Percentiles rank a stretch among this genome's conserved stretches.
phyloP scores from a whole-genome alignment of 345 rosid genomes.

The Nephelium lappaceum region DNA sequence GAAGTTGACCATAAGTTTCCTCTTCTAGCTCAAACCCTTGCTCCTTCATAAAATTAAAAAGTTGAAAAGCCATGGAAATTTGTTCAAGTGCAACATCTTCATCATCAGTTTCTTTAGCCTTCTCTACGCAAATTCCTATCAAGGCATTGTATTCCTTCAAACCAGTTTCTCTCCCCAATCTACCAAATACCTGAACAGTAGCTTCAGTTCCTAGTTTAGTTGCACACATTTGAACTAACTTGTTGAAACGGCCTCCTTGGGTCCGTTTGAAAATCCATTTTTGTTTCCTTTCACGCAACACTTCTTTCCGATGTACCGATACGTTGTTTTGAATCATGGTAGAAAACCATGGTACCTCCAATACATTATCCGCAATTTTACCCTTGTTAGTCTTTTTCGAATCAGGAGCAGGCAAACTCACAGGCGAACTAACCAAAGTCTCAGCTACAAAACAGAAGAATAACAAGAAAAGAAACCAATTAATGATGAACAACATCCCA shows the following conservation, averaged over 20 bases:
- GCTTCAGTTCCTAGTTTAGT: slow-evolving; percentile 56
- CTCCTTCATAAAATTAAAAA: slow-evolving; percentile 63
- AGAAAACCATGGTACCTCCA: slow-evolving; percentile 49
- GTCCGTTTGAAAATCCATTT: slow-evolving; percentile 46
- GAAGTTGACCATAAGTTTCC: slow-evolving; percentile 63
- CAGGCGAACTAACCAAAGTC: neutral
- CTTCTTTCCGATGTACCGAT: slow-evolving; percentile 43
- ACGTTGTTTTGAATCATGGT: slow-evolving; percentile 17
- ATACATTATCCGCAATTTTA: slow-evolving; percentile 9
- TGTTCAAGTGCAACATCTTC: slow-evolving; percentile 46
- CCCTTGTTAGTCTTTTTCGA: neutral
- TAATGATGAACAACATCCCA: neutral
- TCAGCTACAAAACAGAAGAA: slow-evolving; percentile 23
- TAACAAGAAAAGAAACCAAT: neutral
- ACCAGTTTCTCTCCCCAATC: slow-evolving; percentile 66
- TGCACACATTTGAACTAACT: slow-evolving; percentile 40
- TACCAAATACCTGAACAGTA: slow-evolving; percentile 44
- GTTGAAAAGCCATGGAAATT: slow-evolving; percentile 43
- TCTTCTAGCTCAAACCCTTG: slow-evolving; percentile 66
- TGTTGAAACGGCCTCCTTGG: slow-evolving; percentile 37
- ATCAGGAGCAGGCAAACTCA: neutral
- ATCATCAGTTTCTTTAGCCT: slow-evolving; percentile 49
- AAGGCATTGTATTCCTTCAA: slow-evolving; percentile 63
- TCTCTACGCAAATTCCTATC: slow-evolving; percentile 51
- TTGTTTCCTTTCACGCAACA: slow-evolving; percentile 60